A percentile compares a stretch with the other conserved stretches of the same genome.
Conservation (phyloP, 2,329 filamentous ascomycete genomes). For the Sarocladiaceae sp. region DNA sequence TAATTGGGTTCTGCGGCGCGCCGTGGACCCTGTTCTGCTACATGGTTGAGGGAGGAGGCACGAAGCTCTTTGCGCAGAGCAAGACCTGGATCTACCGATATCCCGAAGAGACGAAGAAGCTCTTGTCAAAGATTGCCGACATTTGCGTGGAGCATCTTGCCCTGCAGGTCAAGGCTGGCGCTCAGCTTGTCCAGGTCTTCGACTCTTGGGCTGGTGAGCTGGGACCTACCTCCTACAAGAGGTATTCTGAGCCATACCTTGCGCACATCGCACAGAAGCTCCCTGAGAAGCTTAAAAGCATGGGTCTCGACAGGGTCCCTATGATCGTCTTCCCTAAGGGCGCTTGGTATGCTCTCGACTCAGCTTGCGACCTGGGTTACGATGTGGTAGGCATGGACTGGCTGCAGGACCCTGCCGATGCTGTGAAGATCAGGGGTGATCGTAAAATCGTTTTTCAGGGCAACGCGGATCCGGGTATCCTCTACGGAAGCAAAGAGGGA, state of each 20-base stretch:
- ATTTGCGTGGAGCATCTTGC: slow-evolving; percentile 94
- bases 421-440: slow-evolving; percentile 73
- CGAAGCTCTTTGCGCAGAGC: slow-evolving; percentile 87
- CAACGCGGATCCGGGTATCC: slow-evolving; percentile 88
- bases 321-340: slow-evolving; percentile 99
- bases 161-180: slow-evolving; percentile 86
- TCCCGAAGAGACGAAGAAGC: slow-evolving; percentile 69
- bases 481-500: slow-evolving; percentile 78
- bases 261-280: slow-evolving; percentile 78
- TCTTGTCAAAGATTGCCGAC: slow-evolving; percentile 89
- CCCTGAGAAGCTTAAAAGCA: slow-evolving; percentile 66
- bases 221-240: slow-evolving; percentile 75
- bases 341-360: slow-evolving; percentile 90
- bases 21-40: slow-evolving; percentile 98
- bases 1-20: slow-evolving; percentile 95
- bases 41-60: slow-evolving; percentile 97
- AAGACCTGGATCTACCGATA: slow-evolving; percentile 98
- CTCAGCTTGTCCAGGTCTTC: slow-evolving; percentile 95
- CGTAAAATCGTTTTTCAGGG: slow-evolving; percentile 79
- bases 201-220: slow-evolving; percentile 98
- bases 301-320: slow-evolving; percentile 76
- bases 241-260: slow-evolving; percentile 84
- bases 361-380: slow-evolving; percentile 83
- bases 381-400: slow-evolving; percentile 94
- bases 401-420: slow-evolving; percentile 84